Evolutionary conservation across 495 filamentous ascomycete genomes (phyloP).

Genomic region (Antarctomyces pellizariae): DNA sequence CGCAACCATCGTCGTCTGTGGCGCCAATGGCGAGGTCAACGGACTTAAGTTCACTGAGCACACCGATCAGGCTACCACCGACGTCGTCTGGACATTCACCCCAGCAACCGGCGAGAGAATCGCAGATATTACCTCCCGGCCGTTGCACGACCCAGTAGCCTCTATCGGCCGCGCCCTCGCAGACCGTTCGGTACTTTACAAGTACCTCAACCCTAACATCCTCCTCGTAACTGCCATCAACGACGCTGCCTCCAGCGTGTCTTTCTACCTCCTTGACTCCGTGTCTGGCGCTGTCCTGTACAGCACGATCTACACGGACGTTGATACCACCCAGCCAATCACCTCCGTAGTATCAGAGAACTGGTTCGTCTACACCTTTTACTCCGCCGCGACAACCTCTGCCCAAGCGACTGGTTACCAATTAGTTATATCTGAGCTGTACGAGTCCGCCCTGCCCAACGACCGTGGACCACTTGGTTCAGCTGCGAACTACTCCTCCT

Average conservation of each 20-base stretch:
- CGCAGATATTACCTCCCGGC: conserved; percentile 36
- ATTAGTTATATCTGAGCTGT: conserved; percentile 68
- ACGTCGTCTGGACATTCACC: conserved; percentile 51
- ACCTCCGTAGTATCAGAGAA: conserved; percentile 68
- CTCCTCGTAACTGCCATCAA: conserved; percentile 51
- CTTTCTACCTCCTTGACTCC: conserved; percentile 67
- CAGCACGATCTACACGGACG: conserved; percentile 39
- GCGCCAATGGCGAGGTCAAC: conserved; percentile 32
- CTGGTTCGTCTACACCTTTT: conserved; percentile 88
- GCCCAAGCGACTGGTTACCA: conserved; percentile 61
- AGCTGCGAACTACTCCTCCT: conserved; percentile 44
- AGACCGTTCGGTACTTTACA: conserved; percentile 82
- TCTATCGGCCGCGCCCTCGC: conserved; percentile 88
- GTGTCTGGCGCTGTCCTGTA: conserved; percentile 63
- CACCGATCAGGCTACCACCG: conserved; percentile 20
- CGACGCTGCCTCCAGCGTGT: conserved; percentile 27
- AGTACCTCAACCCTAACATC: conserved; percentile 82
- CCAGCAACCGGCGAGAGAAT: conserved; percentile 43
- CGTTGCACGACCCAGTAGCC: conserved; percentile 65
- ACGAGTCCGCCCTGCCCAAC: conserved; percentile 62
- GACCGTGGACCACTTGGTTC: conserved; percentile 61
- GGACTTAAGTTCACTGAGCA: conserved; percentile 28
- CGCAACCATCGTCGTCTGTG: conserved; percentile 35
- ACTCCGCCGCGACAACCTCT: conserved; percentile 23
- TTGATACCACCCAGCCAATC: conserved; percentile 56